Percentiles rank a stretch among this genome's conserved stretches.
These are phyloP conservation scores for Candolleomyces efflorescens DNA, from an alignment of 768 basidiomycete species.

Conservation along the genomic window DNA sequence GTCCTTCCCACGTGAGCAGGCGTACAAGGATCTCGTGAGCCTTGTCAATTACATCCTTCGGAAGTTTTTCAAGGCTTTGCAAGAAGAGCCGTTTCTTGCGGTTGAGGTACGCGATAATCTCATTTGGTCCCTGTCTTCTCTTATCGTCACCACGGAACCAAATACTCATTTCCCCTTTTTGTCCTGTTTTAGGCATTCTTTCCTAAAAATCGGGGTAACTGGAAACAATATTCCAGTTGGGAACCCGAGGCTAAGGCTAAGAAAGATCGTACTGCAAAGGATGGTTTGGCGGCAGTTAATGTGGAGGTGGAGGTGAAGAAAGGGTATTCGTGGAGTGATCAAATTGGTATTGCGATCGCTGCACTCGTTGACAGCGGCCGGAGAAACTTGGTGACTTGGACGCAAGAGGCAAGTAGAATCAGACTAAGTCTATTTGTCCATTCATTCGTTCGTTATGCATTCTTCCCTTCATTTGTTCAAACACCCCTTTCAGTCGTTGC, in stretches of 20 bases:
- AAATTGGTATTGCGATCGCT: constrained; percentile 82
- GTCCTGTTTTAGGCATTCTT: constrained; percentile 66
- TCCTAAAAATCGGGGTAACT: constrained; percentile 82
- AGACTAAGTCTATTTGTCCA: background rate
- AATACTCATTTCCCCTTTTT: background rate
- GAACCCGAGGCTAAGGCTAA: constrained; percentile 46
- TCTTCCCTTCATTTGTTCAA: background rate
- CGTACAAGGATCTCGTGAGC: constrained; percentile 77
- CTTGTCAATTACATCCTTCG: constrained; percentile 85
- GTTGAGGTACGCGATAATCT: constrained; percentile 63
- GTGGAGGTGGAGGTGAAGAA: constrained; percentile 61
- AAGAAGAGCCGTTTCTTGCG: constrained; percentile 80
- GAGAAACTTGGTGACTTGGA: constrained; percentile 69
- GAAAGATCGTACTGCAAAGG: background rate
- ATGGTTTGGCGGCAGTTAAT: constrained; percentile 20
- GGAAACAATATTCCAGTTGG: constrained; percentile 84
- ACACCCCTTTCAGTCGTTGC: background rate
- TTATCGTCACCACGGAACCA: background rate
- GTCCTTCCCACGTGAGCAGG: constrained; percentile 71
- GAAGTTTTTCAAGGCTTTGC: constrained; percentile 90
- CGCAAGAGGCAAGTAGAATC: constrained; percentile 60
- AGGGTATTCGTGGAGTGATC: constrained; percentile 84
- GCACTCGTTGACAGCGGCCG: constrained; percentile 66
- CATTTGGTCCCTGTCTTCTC: constrained; percentile 4
- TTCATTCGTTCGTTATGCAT: too few relatives aligned